A percentile compares a stretch with the other conserved stretches of the same genome.
phyloP scores from a whole-genome alignment of 2,329 filamentous ascomycete genomes.

The Bipolaris bicolor region DNA sequence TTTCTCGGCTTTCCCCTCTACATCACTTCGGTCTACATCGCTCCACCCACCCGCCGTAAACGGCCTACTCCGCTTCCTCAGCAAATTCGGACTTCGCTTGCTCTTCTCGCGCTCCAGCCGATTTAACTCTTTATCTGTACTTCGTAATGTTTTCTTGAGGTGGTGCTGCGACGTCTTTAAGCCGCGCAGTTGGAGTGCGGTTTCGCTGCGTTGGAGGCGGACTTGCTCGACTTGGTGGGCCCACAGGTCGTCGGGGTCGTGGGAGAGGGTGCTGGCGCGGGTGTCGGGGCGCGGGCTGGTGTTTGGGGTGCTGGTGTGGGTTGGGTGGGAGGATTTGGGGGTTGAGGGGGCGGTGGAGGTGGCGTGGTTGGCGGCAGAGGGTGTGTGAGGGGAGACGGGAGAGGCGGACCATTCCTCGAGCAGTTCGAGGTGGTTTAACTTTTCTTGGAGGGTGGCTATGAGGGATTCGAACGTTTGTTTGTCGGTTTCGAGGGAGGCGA shows the following conservation, averaged over 20 bases:
- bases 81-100: conserved; percentile 18
- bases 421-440: conserved; percentile 35
- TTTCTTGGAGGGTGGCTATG: conserved; percentile 40
- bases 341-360: conserved; percentile 15
- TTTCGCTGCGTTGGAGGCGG: conserved; percentile 43
- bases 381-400: too few species aligned
- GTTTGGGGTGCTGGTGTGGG: conserved; percentile 21
- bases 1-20: too few species aligned
- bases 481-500: conserved; percentile 35
- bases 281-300: conserved; percentile 20
- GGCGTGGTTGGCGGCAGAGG: too few species aligned
- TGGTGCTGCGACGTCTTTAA: conserved; percentile 38
- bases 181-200: conserved; percentile 41
- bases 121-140: conserved; percentile 42
- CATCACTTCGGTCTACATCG: too few species aligned
- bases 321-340: conserved; percentile 25
- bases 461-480: conserved; percentile 42
- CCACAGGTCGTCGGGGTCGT: conserved; percentile 37
- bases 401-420: conserved; percentile 28
- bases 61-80: too few species aligned
- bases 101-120: conserved; percentile 35
- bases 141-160: conserved; percentile 42
- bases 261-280: conserved; percentile 24
- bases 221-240: conserved; percentile 43
- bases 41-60: too few species aligned